Conservation (phyloP, 2,329 filamentous ascomycete genomes). For the Scedosporium boydii region DNA sequence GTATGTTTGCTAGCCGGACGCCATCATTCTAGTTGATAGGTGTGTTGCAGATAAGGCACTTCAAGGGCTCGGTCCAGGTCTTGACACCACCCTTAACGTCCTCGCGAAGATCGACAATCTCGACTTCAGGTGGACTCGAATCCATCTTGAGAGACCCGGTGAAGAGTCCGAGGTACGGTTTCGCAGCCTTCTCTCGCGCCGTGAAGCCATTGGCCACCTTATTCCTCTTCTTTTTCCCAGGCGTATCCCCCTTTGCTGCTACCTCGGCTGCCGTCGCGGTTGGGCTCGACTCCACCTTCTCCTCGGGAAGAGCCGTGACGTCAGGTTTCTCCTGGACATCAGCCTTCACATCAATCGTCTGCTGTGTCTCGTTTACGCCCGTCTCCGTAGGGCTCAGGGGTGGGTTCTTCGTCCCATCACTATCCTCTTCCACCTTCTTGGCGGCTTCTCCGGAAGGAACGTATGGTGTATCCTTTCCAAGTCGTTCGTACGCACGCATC, state of each 20-base stretch:
- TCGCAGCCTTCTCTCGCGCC: conserved; percentile 17
- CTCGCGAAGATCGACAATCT: conserved; percentile 41
- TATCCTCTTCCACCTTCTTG: conserved; percentile 22
- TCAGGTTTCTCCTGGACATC: conserved; percentile 27
- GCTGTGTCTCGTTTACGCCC: conserved; percentile 37
- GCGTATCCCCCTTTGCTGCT: conserved; percentile 18
- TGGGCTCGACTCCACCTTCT: conserved; percentile 18
- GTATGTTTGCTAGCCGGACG: background rate
- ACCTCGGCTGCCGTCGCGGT: conserved; percentile 12
- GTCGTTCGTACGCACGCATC: conserved; percentile 35
- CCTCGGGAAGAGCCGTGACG: conserved; percentile 10
- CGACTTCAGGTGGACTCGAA: conserved; percentile 36
- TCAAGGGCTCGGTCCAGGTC: conserved; percentile 41
- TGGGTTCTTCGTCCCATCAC: conserved; percentile 15
- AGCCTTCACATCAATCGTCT: conserved; percentile 43
- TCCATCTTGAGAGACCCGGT: conserved; percentile 39
- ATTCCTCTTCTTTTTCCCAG: conserved; percentile 13
- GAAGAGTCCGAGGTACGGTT: conserved; percentile 43
- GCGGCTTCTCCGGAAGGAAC: conserved; percentile 24
- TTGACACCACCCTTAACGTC: conserved; percentile 38
- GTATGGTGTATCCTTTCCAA: conserved; percentile 43
- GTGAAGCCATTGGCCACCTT: conserved; percentile 20
- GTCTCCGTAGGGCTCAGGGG: conserved; percentile 43
- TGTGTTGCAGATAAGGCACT: conserved; percentile 40
- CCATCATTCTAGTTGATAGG: conserved; percentile 28